These are phyloP conservation scores for Erysimum cheiranthoides DNA, from an alignment of 345 rosid genomes.

Conservation along the genomic window DNA sequence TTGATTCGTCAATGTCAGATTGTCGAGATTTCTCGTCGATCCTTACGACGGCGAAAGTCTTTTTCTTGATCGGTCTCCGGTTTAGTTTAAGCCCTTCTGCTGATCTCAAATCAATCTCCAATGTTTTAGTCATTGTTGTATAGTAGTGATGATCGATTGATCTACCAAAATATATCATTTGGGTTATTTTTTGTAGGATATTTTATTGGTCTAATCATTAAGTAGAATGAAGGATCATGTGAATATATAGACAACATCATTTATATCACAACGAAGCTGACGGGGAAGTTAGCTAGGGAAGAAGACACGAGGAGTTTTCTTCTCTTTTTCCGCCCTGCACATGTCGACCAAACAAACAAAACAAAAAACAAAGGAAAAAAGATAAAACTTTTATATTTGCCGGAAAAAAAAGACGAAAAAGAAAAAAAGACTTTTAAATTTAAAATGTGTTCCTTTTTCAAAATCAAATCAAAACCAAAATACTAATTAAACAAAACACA, in stretches of 20 bases:
- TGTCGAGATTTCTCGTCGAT: constrained; percentile 29
- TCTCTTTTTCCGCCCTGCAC: constrained; percentile 1
- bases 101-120: constrained; percentile 64
- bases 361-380: background rate
- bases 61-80: constrained; percentile 49
- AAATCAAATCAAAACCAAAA: background rate
- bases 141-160: background rate
- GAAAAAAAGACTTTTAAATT: background rate
- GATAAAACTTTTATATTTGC: background rate
- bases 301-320: constrained; percentile 27
- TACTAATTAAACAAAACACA: background rate
- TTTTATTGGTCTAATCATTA: constrained; percentile 16
- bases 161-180: constrained; percentile 16
- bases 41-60: constrained; percentile 45
- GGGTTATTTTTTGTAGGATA: background rate
- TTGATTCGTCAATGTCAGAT: constrained; percentile 42
- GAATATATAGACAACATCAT: background rate
- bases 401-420: background rate
- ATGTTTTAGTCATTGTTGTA: constrained; percentile 32
- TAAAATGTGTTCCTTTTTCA: background rate
- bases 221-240: background rate
- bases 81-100: constrained; percentile 61
- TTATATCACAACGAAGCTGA: constrained; percentile 14
- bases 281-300: constrained; percentile 13
- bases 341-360: background rate